Evolutionary conservation across 345 rosid genomes (phyloP), one percentile per base, ranked within the genome.

Genomic region (Kandelia obovata): DNA sequence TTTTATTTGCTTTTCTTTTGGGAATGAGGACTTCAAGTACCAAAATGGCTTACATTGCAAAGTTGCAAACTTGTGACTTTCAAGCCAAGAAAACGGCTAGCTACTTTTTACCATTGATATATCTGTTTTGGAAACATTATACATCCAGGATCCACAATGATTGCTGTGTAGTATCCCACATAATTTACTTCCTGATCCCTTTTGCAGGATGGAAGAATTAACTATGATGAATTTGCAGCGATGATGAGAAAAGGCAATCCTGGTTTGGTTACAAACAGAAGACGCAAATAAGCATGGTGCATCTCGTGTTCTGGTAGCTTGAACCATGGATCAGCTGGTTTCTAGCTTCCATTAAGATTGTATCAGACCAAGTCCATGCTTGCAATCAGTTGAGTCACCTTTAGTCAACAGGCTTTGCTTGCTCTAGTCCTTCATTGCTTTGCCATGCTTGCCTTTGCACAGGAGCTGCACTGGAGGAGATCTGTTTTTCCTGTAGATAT

Each of bases 221-320:
- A 94, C 84, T 91, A 94, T 39, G 98, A 94, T 7, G 98, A 94
- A 81, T 94, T 94, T 52, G 96, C 77, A 53, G 92, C 95, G 20
- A 94, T 91, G 98, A 94, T 94, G 97, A 85, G 83, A 78, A 94
- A 89, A 73, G 98, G 98, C 65, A 80, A 88, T 65, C 98, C 96
- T 7, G 97, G 87, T 15, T n/a, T 91, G 81, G 95, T 72, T 11
- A 58, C 88, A 7, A 88, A 78, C 83, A 79, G 98, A 81, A 81
- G 92, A 55, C 88, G 97, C 62, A 84, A 84, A 79, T 78, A 75
- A 72, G 68, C 60, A 19, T n/a, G n/a, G 28, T 2, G 37, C 32
- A 25, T 72, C 21, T 11, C 4, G 4, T 37, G 1, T 27, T 58
- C 25, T 35, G 9, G 23, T 35, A 37, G 60, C 19, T 25, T 21